Percentiles rank a stretch among this genome's conserved stretches.
These are phyloP conservation scores for Eremothecium gossypii DNA, from an alignment of 1,139 yeast species.

Conservation along the genomic window DNA sequence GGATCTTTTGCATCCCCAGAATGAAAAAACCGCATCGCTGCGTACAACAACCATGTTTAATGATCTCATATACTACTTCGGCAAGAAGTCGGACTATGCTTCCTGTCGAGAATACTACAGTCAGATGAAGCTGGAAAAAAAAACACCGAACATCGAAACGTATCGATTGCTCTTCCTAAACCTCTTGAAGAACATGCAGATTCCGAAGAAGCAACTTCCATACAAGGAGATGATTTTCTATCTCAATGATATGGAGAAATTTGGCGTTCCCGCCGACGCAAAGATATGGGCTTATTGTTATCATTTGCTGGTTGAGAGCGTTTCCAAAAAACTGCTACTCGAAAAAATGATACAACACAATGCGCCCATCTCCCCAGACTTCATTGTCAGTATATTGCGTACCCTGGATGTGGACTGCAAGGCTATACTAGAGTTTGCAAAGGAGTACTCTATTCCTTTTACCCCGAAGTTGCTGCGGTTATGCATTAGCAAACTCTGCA, in stretches of 20 bases:
- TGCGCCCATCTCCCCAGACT: slow-evolving; percentile 20
- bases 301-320: slow-evolving; percentile 24
- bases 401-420: slow-evolving; percentile 11
- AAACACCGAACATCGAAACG: slow-evolving; percentile 35
- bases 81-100: slow-evolving; percentile 33
- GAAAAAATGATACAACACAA: slow-evolving; percentile 22
- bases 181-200: slow-evolving; percentile 21
- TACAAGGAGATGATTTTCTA: slow-evolving; percentile 29
- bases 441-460: slow-evolving; percentile 20
- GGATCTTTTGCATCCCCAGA: slow-evolving; percentile 35
- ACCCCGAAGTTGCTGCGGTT: slow-evolving; percentile 19
- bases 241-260: slow-evolving; percentile 30
- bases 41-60: slow-evolving; percentile 36
- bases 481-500: slow-evolving; percentile 20
- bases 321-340: slow-evolving; percentile 23
- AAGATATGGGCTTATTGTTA: slow-evolving; percentile 35
- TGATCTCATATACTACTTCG: slow-evolving; percentile 36
- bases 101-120: slow-evolving; percentile 35
- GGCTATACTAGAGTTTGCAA: slow-evolving; percentile 15
- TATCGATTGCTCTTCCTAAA: slow-evolving; percentile 34
- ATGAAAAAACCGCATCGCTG: slow-evolving; percentile 29
- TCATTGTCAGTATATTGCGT: slow-evolving; percentile 17
- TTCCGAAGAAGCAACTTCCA: slow-evolving; percentile 26
- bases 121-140: slow-evolving; percentile 33
- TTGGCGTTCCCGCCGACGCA: slow-evolving; percentile 28